Conservation (phyloP, 179 eudicot genomes). For the Spinacia oleracea region DNA sequence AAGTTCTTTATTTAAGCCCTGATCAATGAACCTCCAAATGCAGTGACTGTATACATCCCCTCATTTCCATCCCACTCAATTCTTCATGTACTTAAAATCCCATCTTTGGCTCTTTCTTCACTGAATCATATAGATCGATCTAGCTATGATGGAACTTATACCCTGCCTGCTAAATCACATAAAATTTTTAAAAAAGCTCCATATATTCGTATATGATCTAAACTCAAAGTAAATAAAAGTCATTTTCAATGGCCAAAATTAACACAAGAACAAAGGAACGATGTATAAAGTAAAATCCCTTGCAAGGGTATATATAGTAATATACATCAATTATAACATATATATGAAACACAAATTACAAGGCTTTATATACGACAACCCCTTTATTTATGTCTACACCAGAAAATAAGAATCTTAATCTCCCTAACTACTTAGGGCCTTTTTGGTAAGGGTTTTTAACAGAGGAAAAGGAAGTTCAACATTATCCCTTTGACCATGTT, state of each 20-base stretch:
- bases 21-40: too few relatives aligned
- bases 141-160: conserved; percentile 2
- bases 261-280: not conserved
- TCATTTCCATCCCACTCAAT: too few relatives aligned
- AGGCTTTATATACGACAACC: not conserved
- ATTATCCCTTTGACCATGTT: not conserved
- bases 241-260: not conserved
- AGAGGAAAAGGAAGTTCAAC: not conserved
- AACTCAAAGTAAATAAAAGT: not conserved
- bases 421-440: not conserved
- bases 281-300: not conserved
- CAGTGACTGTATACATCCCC: too few relatives aligned
- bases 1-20: too few relatives aligned
- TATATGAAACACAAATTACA: not conserved
- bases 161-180: conserved; percentile 6
- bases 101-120: not conserved
- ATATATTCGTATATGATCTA: too few relatives aligned
- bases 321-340: not conserved
- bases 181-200: conserved; percentile 1
- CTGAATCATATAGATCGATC: not conserved
- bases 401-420: too few relatives aligned
- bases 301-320: not conserved
- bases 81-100: too few relatives aligned
- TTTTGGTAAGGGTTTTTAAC: not conserved
- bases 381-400: not conserved